Base-by-base conservation (phyloP, 2,329 filamentous ascomycete species). In the Orbilia javanica region DNA sequence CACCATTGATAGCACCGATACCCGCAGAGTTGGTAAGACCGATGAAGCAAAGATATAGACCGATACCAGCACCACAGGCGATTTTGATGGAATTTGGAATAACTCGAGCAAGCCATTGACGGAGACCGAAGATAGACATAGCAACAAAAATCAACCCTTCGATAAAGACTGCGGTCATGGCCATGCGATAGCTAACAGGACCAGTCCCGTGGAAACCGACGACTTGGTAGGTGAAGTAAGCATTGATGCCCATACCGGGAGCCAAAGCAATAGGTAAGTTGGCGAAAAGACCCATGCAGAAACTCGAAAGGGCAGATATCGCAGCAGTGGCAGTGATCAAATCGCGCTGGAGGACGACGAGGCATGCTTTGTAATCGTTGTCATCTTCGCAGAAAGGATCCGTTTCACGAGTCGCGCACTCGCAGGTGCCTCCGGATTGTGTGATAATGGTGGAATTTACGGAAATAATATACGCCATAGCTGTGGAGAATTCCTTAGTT, bases 71-170 rank as follows among this genome's bases (percentile, higher is more conserved):
- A 79, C 92, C 92, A 15, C 92, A 95, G 13, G 93, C 93, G 69
- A 96, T 89, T 85, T 96, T 97, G 85, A 97, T 94, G 69, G 91
- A 93, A 46, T 89, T 88, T 0, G 93, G 93, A 79, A 96, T 93
- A 50, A 92, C 90, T 80, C 93, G 90, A 18, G 93, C 93, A 27
- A 97, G 89, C 93, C 93, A 96, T 83, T 96, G 93, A 13, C 93
- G 91, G 85, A 97, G 88, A 42, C 93, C 93, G 65, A 94, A 87
- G 39, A 96, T 83, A 0, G 93, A 93, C 46, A 97, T 87, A 1
- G 86, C 92, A 63, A 96, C 89, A 84, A 97, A 97, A 79, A 96
- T 90, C 83, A 92, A 92, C 42, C 93, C 93, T 84, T 97, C 93
- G 13, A 96, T 91, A 83, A 97, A 96, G 80, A 96, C 93, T 67